phyloP scores from a whole-genome alignment of 305 asterid species.

The Fraxinus sp. region DNA sequence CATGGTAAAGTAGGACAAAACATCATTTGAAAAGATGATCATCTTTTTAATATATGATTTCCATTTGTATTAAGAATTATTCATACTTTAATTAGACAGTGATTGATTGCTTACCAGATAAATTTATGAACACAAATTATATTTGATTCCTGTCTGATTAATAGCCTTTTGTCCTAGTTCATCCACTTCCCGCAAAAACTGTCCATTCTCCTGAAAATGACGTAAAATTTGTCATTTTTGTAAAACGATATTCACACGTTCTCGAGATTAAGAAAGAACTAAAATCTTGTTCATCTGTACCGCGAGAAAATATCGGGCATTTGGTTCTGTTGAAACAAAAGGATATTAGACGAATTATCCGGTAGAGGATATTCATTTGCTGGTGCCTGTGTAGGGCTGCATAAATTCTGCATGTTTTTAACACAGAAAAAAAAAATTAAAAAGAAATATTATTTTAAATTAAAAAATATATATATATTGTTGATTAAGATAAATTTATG shows the following conservation, averaged over 20 bases:
- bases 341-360: slow-evolving; percentile 45
- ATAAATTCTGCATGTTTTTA: slow-evolving; percentile 46
- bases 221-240: slow-evolving; percentile 5
- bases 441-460: background rate
- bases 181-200: slow-evolving; percentile 59
- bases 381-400: slow-evolving; percentile 35
- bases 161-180: slow-evolving; percentile 55
- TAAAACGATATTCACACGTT: background rate
- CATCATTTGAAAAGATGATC: background rate
- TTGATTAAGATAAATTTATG: background rate
- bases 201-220: slow-evolving; percentile 62
- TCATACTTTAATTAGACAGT: slow-evolving; percentile 23
- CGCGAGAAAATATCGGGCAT: slow-evolving; percentile 39
- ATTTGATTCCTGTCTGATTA: slow-evolving; percentile 51
- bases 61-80: background rate
- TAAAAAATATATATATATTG: no score
- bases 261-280: background rate
- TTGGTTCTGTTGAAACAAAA: slow-evolving; percentile 44
- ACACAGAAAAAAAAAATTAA: background rate
- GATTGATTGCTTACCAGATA: slow-evolving; percentile 48
- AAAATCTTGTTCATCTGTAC: slow-evolving; percentile 25
- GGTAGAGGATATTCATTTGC: slow-evolving; percentile 33
- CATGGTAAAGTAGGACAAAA: background rate
- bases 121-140: slow-evolving; percentile 48
- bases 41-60: background rate